Evolutionary conservation across 768 basidiomycete species (phyloP).

Genomic region (Pisolithus orientalis): DNA sequence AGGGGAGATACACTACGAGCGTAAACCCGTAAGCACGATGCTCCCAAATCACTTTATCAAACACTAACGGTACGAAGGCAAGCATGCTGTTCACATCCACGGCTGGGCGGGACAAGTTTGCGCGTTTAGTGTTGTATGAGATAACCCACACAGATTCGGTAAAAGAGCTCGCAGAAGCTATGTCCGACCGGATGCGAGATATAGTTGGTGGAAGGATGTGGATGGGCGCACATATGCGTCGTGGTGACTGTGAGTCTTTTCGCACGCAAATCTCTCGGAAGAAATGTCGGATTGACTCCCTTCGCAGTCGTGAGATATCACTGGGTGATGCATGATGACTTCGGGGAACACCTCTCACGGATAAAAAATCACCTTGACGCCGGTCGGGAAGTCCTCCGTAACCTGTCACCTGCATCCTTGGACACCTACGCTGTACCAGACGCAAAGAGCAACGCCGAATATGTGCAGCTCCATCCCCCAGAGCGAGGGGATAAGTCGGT

Average conservation of each 20-base stretch:
- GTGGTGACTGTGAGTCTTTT: conserved; percentile 33
- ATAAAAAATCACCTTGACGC: conserved; percentile 22
- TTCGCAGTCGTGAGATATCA: conserved; percentile 22
- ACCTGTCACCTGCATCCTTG: conserved; percentile 13
- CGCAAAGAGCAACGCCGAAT: conserved; percentile 8
- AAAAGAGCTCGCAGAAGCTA: conserved; percentile 21
- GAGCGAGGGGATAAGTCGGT: conserved; percentile 17
- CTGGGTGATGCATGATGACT: conserved; percentile 32
- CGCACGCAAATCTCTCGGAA: background rate
- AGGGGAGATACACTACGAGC: conserved; percentile 34
- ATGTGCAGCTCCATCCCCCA: conserved; percentile 13
- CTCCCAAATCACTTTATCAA: background rate
- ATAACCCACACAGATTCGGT: conserved; percentile 24
- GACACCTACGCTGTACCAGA: conserved; percentile 18
- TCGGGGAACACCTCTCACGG: conserved; percentile 31
- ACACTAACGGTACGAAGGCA: conserved; percentile 20
- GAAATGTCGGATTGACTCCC: background rate
- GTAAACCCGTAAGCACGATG: conserved; percentile 31
- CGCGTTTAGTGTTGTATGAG: conserved; percentile 27
- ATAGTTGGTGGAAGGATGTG: conserved; percentile 29
- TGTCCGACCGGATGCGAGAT: conserved; percentile 29
- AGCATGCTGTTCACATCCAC: conserved; percentile 28
- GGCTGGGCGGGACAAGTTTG: conserved; percentile 26
- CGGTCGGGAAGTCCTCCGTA: conserved; percentile 15
- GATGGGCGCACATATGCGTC: conserved; percentile 40